Evolutionary conservation across 192 early-diverging fungal species (phyloP).

Genomic region (Haplosporangium gracile): DNA sequence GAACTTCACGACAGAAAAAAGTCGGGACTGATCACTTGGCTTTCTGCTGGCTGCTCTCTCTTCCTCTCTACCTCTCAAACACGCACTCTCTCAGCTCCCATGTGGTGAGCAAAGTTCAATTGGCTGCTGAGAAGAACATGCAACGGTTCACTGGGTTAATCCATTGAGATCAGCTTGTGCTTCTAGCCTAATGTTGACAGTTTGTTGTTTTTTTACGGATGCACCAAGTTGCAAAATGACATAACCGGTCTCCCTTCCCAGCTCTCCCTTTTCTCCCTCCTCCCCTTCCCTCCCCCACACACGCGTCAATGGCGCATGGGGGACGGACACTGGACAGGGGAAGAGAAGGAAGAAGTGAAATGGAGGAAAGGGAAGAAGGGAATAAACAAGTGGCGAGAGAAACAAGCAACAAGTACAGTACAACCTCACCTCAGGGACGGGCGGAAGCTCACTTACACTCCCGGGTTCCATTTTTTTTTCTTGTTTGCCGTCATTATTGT

Average conservation of each 20-base stretch:
- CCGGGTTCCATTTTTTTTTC: slow-evolving; percentile 10
- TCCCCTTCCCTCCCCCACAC: background rate
- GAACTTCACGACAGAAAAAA: no score
- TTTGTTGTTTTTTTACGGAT: no score
- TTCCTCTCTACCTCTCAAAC: background rate
- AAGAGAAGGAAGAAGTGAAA: background rate
- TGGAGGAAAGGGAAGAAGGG: background rate
- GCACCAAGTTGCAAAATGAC: no score
- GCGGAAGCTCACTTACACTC: background rate
- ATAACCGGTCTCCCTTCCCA: no score
- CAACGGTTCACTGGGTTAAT: background rate
- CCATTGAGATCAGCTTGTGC: no score
- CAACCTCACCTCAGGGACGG: slow-evolving; percentile 2
- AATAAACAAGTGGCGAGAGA: background rate
- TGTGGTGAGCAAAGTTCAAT: background rate
- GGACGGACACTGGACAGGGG: background rate
- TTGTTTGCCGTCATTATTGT: background rate
- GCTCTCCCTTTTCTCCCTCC: background rate
- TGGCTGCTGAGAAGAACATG: background rate
- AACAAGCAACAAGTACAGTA: background rate
- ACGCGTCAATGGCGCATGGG: background rate
- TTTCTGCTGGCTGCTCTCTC: background rate
- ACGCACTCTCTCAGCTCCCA: background rate
- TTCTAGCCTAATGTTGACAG: no score
- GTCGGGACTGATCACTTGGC: no score